Base-by-base conservation (phyloP, 2,329 filamentous ascomycete genomes). In the Byssochlamys sp. region DNA sequence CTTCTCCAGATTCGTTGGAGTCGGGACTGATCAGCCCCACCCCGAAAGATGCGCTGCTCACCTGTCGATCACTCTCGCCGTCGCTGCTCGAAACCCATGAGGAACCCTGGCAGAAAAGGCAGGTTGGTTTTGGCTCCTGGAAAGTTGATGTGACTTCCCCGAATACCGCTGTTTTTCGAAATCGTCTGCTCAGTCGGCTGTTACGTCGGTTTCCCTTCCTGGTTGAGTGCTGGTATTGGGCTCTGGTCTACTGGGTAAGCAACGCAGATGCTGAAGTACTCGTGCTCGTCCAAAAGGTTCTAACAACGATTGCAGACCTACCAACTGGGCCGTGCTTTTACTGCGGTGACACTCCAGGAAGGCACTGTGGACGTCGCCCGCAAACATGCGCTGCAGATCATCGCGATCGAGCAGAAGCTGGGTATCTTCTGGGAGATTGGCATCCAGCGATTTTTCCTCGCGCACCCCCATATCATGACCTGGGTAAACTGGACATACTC, bases 211-310 rank as follows among this genome's bases (percentile, higher is more conserved):
- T 88, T 62, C 87, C 88, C 0, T 90, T 90, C 67, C 70, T 90
- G 28, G 84, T 85, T 1, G 88, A 90, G 71, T 85, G 82, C 48
- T 90, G 86, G 86, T 90, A 90, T 65, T 90, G 87, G 87, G 83
- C 84, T 2, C 73, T 89, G 61, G 85, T 90, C 54, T 90, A 90
- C 74, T 90, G 87, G 86, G 86, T 89, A 79, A 65, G 81, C 67
- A 29, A 48, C 7, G 39, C 39, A n/a, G 19, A 4, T 19, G 3
- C 35, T 1, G 14, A 14, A 39, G 35, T 27, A 25, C 49, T 49
- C 19, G 51, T 9, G 26, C 9, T 56, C 51, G 12, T 24, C 19
- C 24, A 33, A 19, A 27, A 19, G 35, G 11, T 31, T 7, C 61
- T 66, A 28, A 65, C 45, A 49, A 12, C 9, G 6, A 51, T 28